Conservation (phyloP, 345 rosid genomes). For the Melaleuca alternifolia region DNA sequence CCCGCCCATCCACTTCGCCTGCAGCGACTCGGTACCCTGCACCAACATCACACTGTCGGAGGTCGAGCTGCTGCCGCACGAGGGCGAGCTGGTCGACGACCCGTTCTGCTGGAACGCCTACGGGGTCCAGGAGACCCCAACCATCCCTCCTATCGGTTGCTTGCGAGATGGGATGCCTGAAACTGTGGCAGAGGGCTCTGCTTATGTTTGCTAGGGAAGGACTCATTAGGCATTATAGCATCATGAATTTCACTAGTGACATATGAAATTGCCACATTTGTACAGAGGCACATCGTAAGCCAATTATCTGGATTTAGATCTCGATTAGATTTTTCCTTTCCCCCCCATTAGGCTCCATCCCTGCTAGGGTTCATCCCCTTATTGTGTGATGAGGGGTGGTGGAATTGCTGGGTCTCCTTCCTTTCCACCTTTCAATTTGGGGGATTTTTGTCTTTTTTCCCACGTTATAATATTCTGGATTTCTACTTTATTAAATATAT, state of each 20-base stretch:
- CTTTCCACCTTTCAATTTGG: not conserved
- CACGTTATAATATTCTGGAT: conserved; percentile 3
- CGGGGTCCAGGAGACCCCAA: conserved; percentile 69
- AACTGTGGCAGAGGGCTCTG: conserved; percentile 17
- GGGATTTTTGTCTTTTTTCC: not conserved
- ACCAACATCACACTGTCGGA: conserved; percentile 86
- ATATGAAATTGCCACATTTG: not conserved
- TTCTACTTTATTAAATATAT: not conserved
- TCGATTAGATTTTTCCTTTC: not conserved
- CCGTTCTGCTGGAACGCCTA: conserved; percentile 99
- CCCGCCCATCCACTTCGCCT: conserved; percentile 86
- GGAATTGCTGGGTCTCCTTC: not conserved
- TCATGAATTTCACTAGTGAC: not conserved
- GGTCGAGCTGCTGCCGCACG: conserved; percentile 81
- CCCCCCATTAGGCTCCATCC: conserved; percentile 42
- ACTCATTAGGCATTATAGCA: not conserved
- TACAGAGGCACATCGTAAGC: not conserved
- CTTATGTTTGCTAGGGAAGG: conserved; percentile 24
- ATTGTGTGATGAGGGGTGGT: conserved; percentile 52
- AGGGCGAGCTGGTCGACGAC: conserved; percentile 80
- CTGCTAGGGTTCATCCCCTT: conserved; percentile 53
- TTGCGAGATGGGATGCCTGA: conserved; percentile 69
- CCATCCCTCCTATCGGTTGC: conserved; percentile 78
- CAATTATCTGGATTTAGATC: conserved; percentile 2
- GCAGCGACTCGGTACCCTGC: conserved; percentile 89